Evolutionary conservation across 2,329 filamentous ascomycete genomes (phyloP), one percentile per base, ranked within the genome.

Genomic region (Blastomyces percursus): DNA sequence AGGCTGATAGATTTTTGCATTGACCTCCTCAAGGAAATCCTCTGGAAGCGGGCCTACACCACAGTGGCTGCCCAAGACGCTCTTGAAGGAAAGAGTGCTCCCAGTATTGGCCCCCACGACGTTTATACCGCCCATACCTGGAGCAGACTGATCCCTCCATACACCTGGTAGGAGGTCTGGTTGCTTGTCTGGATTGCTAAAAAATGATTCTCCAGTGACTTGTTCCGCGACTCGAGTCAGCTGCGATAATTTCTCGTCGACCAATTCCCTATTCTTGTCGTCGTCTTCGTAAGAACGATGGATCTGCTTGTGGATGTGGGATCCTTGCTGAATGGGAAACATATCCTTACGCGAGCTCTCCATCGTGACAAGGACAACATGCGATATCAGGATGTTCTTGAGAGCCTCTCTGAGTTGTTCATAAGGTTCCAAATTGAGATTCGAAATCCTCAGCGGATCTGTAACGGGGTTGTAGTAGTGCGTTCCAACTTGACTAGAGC

Each of bases 81-180:
- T 73, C 60, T 73, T 73, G 64, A 72, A 70, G 1, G 71, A 73
- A 24, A 73, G 63, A 59, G 62, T 72, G 62, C 70, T 72, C 30
- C 69, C 71, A 16, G 71, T 72, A 0, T 71, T 32, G 5, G 71
- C 62, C 14, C 71, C 71, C n/a, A 69, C 62, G 4, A 72, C 63
- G 51, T 71, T 72, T 59, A 73, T 67, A 1, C 71, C 70, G 5
- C 71, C 71, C 69, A 72, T 71, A 38, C 65, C 69, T 32, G 66
- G 62, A n/a, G 60, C 66, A 6, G 67, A 62, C 4, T 63, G 44
- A 55, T 71, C 67, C 38, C 65, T 60, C 70, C 70, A 72, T 19
- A 62, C 38, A 9, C 60, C 62, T 1, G 60, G 48, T 50, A 62
- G 27, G 8, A 63, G 21, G 9, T 65, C 56, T 14, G 55, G 62